phyloP scores from a whole-genome alignment of 2,329 filamentous ascomycete species.

The Boeremia exigua region DNA sequence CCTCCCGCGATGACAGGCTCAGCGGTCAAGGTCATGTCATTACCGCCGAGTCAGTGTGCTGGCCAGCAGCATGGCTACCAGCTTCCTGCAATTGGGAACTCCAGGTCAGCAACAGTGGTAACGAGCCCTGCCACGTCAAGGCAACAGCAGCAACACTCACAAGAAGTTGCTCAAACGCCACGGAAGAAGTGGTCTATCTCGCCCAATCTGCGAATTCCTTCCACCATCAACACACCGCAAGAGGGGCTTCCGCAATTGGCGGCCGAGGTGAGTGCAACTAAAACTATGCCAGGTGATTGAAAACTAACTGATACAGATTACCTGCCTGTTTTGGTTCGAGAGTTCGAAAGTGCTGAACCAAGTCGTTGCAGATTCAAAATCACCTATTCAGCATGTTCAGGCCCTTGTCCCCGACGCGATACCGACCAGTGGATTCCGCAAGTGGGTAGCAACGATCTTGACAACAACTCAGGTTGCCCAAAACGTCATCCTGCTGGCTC shows the following conservation, averaged over 20 bases:
- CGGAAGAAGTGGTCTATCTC: slow-evolving; percentile 44
- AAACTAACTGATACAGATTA: slow-evolving; percentile 66
- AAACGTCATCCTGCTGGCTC: slow-evolving; percentile 88
- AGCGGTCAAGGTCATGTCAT: slow-evolving; percentile 40
- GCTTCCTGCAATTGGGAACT: slow-evolving; percentile 45
- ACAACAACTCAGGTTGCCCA: slow-evolving; percentile 95
- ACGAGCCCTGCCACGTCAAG: slow-evolving; percentile 11
- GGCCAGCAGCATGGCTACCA: slow-evolving; percentile 43
- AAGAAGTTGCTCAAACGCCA: slow-evolving; percentile 32
- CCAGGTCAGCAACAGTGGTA: slow-evolving; percentile 32
- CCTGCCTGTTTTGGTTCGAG: slow-evolving; percentile 98
- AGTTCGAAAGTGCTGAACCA: slow-evolving; percentile 77
- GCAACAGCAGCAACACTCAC: slow-evolving; percentile 24
- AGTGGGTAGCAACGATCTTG: slow-evolving; percentile 91
- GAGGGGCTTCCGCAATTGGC: slow-evolving; percentile 49
- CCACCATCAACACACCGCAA: slow-evolving; percentile 47
- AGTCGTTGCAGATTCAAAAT: slow-evolving; percentile 71
- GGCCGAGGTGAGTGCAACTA: slow-evolving; percentile 42
- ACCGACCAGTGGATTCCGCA: slow-evolving; percentile 80
- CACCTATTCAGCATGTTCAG: slow-evolving; percentile 52
- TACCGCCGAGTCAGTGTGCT: slow-evolving; percentile 35
- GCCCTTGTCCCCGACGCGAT: slow-evolving; percentile 73
- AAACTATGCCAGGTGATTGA: neutral
- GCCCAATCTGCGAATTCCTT: slow-evolving; percentile 45
- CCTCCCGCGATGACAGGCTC: slow-evolving; percentile 43